Conservation (phyloP, 2,329 filamentous ascomycete genomes). For the Helotiales sp. region DNA sequence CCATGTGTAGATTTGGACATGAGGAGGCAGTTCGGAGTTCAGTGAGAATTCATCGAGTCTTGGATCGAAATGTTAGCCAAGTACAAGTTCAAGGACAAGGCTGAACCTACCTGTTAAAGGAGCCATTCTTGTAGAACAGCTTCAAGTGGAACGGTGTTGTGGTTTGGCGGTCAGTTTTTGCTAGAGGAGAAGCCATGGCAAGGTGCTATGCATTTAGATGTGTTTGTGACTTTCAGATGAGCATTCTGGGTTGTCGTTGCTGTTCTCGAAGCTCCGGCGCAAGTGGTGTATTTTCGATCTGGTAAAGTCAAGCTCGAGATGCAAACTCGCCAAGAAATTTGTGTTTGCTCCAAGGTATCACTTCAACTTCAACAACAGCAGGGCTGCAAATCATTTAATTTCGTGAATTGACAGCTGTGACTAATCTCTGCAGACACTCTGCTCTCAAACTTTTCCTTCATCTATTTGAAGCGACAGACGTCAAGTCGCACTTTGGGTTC, state of each 20-base stretch:
- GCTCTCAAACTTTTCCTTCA: neutral
- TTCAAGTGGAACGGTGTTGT: constrained; percentile 84
- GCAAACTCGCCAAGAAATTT: constrained; percentile 27
- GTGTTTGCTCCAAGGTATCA: neutral
- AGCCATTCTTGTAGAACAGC: constrained; percentile 78
- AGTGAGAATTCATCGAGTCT: constrained; percentile 70
- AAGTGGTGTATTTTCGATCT: constrained; percentile 15
- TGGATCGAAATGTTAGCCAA: constrained; percentile 2
- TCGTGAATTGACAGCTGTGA: neutral
- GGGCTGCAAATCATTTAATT: neutral
- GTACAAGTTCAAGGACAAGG: constrained; percentile 21
- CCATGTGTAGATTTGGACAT: constrained; percentile 87
- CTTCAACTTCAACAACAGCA: neutral
- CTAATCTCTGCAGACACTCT: neutral
- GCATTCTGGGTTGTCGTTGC: constrained; percentile 22
- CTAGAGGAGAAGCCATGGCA: constrained; percentile 44
- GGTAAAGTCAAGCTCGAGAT: neutral
- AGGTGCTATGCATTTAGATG: constrained; percentile 20
- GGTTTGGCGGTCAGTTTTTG: constrained; percentile 67
- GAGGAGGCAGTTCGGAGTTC: constrained; percentile 61
- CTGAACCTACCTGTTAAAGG: constrained; percentile 68
- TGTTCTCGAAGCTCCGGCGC: constrained; percentile 24
- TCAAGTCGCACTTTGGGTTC: neutral
- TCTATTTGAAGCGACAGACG: neutral
- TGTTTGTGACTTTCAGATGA: constrained; percentile 8